phyloP scores from a whole-genome alignment of 352 stramenopile genomes.

The Globisporangium abappressorium region DNA sequence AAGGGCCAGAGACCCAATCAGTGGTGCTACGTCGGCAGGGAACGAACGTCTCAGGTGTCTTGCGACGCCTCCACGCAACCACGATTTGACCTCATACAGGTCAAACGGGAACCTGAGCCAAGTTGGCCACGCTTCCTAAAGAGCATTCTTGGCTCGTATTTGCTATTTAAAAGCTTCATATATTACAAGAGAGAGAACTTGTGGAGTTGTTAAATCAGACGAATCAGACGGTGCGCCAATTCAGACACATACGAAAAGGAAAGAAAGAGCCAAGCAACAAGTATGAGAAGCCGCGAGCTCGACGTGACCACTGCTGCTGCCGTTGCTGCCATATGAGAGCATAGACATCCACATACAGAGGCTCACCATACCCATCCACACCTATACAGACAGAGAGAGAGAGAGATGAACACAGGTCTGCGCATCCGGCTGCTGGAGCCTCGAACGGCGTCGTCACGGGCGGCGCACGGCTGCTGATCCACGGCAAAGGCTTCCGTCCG shows the following conservation, averaged over 20 bases:
- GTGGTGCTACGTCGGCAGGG: too few species aligned
- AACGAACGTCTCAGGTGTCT: too few species aligned
- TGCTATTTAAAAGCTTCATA: neutral
- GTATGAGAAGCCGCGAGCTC: neutral
- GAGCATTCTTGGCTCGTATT: neutral
- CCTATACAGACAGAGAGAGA: neutral
- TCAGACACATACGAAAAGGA: neutral
- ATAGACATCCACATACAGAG: neutral
- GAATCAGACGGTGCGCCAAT: too few species aligned
- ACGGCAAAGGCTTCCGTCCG: constrained; percentile 59
- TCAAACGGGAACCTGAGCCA: too few species aligned
- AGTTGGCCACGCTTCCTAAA: neutral
- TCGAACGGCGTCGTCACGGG: constrained; percentile 39
- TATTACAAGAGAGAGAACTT: neutral
- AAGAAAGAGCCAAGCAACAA: neutral
- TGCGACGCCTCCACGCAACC: too few species aligned
- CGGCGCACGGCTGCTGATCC: constrained; percentile 49
- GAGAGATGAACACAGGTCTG: constrained; percentile 20
- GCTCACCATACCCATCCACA: neutral
- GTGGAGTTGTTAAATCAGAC: neutral
- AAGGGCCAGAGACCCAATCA: too few species aligned
- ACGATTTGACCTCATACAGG: too few species aligned
- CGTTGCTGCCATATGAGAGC: neutral
- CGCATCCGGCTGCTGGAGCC: constrained; percentile 60
- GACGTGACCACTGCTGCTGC: neutral